phyloP scores from a whole-genome alignment of 768 basidiomycete genomes.

The Suillus decipiens region DNA sequence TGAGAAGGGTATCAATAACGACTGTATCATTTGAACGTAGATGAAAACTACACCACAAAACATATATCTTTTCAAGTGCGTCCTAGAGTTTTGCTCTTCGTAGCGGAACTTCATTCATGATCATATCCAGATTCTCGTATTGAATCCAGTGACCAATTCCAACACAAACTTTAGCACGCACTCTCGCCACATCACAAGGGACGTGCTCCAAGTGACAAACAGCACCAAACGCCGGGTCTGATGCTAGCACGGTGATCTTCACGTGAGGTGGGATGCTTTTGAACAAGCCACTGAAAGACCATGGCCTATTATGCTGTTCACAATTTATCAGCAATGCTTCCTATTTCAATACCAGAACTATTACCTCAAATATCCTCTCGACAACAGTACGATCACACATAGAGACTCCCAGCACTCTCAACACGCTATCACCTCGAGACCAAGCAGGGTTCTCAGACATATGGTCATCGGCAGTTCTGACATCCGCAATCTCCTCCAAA shows the following conservation, averaged over 20 bases:
- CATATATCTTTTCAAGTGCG: neutral
- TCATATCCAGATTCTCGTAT: conserved; percentile 11
- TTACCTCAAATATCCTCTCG: neutral
- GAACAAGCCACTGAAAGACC: neutral
- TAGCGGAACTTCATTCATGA: conserved; percentile 9
- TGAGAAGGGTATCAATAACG: too few species aligned
- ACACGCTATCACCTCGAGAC: neutral
- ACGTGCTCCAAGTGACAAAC: too few species aligned
- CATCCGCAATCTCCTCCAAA: neutral
- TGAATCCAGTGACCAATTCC: conserved; percentile 4
- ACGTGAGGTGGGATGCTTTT: neutral
- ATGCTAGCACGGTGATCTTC: neutral
- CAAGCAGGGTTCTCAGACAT: neutral
- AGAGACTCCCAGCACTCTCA: neutral
- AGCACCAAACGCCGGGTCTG: neutral
- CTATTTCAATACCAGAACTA: neutral
- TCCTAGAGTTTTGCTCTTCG: neutral
- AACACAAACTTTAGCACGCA: neutral
- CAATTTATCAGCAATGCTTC: neutral
- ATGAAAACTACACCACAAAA: too few species aligned
- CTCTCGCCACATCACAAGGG: neutral
- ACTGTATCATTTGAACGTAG: too few species aligned
- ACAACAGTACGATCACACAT: neutral
- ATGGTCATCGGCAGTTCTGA: neutral
- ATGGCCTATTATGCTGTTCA: neutral